Percentiles rank a stretch among this genome's conserved stretches.
phyloP scores from a whole-genome alignment of 805 yeast species.

The Wickerhamiella dianesei region DNA sequence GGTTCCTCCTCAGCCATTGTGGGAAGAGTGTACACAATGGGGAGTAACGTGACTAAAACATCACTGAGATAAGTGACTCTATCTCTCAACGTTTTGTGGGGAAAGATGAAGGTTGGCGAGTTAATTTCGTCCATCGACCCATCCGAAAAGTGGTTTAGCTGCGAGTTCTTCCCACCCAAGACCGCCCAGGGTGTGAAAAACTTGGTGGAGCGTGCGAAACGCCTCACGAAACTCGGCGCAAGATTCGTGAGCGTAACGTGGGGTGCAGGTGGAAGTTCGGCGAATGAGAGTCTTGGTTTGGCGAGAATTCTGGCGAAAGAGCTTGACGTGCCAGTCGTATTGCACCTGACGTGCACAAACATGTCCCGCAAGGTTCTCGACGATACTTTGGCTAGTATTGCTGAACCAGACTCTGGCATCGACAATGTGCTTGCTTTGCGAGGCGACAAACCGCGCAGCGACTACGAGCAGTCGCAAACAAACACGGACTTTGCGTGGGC shows the following conservation, averaged over 20 bases:
- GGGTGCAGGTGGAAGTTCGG: conserved; percentile 98
- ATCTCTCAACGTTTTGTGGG: too few relatives aligned
- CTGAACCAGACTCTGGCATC: conserved; percentile 66
- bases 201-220: conserved; percentile 67
- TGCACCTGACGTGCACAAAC: conserved; percentile 94
- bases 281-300: conserved; percentile 70
- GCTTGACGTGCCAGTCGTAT: conserved; percentile 66
- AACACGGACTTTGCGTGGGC: conserved; percentile 37
- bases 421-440: conserved; percentile 81
- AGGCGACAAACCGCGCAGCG: conserved; percentile 85
- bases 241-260: conserved; percentile 86
- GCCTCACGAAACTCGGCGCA: conserved; percentile 83
- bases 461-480: conserved; percentile 27
- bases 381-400: conserved; percentile 41
- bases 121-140: conserved; percentile 26
- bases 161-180: conserved; percentile 96
- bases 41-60: background rate
- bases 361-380: conserved; percentile 69
- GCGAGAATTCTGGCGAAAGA: conserved; percentile 66
- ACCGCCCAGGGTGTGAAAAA: conserved; percentile 68
- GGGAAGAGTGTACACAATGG: background rate
- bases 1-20: background rate
- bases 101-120: background rate
- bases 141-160: conserved; percentile 57
- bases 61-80: background rate